Conservation (phyloP, 164 flowering plant species). For the Tinospora cordifolia region DNA sequence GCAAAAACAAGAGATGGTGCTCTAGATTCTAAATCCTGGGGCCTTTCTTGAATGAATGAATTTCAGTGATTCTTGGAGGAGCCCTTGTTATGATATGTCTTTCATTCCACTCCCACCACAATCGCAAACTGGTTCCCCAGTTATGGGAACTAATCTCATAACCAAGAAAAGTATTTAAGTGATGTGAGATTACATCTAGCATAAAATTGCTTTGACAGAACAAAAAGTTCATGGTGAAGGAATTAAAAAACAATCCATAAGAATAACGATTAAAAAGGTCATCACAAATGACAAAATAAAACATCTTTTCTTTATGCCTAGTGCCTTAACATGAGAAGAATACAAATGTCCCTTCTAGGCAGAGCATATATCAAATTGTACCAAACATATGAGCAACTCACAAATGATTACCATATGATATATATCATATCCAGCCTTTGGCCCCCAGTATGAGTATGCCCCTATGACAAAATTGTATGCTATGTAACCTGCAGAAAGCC, state of each 20-base stretch:
- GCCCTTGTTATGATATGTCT: too few species aligned
- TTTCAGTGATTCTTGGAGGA: too few species aligned
- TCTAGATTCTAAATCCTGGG: too few species aligned
- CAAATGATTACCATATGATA: slow-evolving; percentile 67
- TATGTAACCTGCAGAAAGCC: slow-evolving; percentile 53
- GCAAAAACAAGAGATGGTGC: too few species aligned
- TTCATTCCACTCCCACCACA: too few species aligned
- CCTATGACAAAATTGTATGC: slow-evolving; percentile 94
- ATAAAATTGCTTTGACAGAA: too few species aligned
- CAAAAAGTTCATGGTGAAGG: too few species aligned
- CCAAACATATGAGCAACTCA: neutral
- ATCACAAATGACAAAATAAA: neutral
- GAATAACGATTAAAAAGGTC: neutral
- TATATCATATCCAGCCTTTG: slow-evolving; percentile 92
- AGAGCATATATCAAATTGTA: neutral
- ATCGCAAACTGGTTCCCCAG: too few species aligned
- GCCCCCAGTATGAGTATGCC: slow-evolving; percentile 99
- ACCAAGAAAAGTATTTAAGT: too few species aligned
- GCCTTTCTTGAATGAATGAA: too few species aligned
- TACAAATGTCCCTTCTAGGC: neutral
- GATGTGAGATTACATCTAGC: too few species aligned
- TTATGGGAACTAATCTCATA: too few species aligned
- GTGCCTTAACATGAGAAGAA: neutral
- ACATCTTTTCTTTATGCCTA: neutral
- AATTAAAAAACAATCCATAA: neutral